Conservation (phyloP, 2,329 filamentous ascomycete genomes). For the Curvularia sp. region DNA sequence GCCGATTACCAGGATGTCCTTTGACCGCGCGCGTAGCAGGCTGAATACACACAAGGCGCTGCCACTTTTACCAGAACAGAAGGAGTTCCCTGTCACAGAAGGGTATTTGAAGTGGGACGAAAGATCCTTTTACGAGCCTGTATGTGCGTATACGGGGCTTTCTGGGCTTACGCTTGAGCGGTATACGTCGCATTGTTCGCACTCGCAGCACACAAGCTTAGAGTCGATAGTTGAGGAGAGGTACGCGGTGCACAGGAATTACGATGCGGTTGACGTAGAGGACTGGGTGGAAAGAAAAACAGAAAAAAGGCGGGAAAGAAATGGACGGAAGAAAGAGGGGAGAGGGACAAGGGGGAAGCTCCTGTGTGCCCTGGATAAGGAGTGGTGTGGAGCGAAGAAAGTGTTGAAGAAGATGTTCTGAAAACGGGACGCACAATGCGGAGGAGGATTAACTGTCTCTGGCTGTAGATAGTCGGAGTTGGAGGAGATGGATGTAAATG, state of each 20-base stretch:
- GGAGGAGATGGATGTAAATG: too few species aligned
- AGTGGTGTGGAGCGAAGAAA: not conserved
- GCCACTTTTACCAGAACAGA: not conserved
- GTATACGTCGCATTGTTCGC: not conserved
- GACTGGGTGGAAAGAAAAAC: conserved; percentile 8
- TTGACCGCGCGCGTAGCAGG: too few species aligned
- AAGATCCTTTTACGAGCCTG: not conserved
- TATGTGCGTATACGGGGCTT: not conserved
- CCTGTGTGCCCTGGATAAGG: not conserved
- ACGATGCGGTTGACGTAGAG: not conserved
- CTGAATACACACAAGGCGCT: not conserved
- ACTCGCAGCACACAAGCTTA: not conserved
- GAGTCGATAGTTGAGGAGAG: not conserved
- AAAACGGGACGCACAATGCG: not conserved
- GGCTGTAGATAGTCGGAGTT: not conserved
- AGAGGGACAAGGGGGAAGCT: not conserved
- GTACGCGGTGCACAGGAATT: not conserved
- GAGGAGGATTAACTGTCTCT: too few species aligned
- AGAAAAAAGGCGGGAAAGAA: conserved; percentile 7
- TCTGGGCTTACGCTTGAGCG: not conserved
- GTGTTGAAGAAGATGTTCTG: not conserved
- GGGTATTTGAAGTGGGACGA: not conserved
- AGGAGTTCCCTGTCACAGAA: not conserved
- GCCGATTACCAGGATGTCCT: not conserved
- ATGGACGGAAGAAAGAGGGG: not conserved